phyloP scores from a whole-genome alignment of 768 basidiomycete genomes.

The Strobilomyces dryophilus region DNA sequence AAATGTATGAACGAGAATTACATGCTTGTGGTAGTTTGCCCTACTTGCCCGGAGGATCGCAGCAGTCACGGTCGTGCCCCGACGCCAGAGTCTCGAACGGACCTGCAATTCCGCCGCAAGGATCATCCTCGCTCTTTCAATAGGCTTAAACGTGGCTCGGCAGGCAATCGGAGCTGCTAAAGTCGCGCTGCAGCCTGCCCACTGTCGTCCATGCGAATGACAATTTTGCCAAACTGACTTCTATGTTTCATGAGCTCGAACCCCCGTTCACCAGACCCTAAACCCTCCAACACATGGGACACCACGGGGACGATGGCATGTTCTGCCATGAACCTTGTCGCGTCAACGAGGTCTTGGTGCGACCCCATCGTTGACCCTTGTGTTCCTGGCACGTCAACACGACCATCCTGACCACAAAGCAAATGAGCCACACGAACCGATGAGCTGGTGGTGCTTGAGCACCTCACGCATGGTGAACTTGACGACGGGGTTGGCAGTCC shows the following conservation, averaged over 20 bases:
- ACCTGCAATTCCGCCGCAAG: background rate
- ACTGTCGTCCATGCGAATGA: constrained; percentile 42
- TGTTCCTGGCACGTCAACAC: constrained; percentile 14
- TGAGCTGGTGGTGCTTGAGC: constrained; percentile 65
- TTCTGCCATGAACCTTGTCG: constrained; percentile 63
- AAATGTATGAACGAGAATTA: constrained; percentile 15
- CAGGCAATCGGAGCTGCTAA: constrained; percentile 7
- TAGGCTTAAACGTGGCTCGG: background rate
- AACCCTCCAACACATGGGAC: constrained; percentile 63
- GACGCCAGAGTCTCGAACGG: background rate
- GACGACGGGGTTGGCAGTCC: constrained; percentile 59
- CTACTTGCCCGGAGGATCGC: background rate
- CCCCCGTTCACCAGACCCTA: constrained; percentile 61
- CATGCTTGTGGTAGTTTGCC: constrained; percentile 1
- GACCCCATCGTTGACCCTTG: constrained; percentile 86
- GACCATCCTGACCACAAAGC: constrained; percentile 1
- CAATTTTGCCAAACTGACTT: constrained; percentile 76
- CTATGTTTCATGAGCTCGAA: constrained; percentile 64
- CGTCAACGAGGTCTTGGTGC: constrained; percentile 63
- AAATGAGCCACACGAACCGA: constrained; percentile 44
- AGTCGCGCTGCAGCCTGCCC: constrained; percentile 24
- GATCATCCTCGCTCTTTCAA: background rate
- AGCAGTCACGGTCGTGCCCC: background rate
- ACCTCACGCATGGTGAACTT: constrained; percentile 77
- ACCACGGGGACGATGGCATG: constrained; percentile 69